Percentiles rank a stretch among this genome's conserved stretches.
These are phyloP conservation scores for Primulina tabacum DNA, from an alignment of 257 asterid genomes.

Conservation along the genomic window DNA sequence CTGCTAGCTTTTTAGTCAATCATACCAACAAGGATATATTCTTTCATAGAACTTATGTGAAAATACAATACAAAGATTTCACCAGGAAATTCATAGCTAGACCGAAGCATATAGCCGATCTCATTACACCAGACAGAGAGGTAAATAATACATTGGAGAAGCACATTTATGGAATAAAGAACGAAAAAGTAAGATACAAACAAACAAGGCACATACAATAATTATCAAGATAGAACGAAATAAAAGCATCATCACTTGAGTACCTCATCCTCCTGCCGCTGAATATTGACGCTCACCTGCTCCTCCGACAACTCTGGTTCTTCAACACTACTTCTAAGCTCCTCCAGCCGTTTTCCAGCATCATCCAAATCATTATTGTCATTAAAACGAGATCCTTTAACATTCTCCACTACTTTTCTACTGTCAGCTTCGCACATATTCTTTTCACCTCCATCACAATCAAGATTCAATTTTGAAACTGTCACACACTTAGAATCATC, in stretches of 20 bases:
- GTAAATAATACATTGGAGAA: neutral
- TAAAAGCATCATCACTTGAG: slow-evolving; percentile 12
- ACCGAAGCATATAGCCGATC: neutral
- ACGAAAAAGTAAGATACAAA: neutral
- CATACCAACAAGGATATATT: neutral
- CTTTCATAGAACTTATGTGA: neutral
- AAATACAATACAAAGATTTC: neutral
- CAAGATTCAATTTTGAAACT: slow-evolving; percentile 23
- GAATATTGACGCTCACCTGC: slow-evolving; percentile 51
- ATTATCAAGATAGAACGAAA: slow-evolving; percentile 1
- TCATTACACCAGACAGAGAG: neutral
- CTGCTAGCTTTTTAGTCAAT: neutral
- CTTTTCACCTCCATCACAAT: slow-evolving; percentile 3
- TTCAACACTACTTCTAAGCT: slow-evolving; percentile 41
- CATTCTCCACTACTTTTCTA: slow-evolving; percentile 20
- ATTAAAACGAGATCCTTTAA: slow-evolving; percentile 24
- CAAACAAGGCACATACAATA: slow-evolving; percentile 7
- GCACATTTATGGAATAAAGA: neutral
- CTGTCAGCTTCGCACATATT: slow-evolving; percentile 19
- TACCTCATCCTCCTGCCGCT: slow-evolving; percentile 88
- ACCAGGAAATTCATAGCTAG: slow-evolving; percentile 1
- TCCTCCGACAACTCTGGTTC: slow-evolving; percentile 55
- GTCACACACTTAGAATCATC: slow-evolving; percentile 25
- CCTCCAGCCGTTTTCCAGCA: slow-evolving; percentile 42
- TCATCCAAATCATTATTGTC: slow-evolving; percentile 32